Percentiles rank a stretch among this genome's conserved stretches.
Evolutionary conservation across 495 filamentous ascomycete genomes (phyloP).

Genomic region (Letharia columbiana): DNA sequence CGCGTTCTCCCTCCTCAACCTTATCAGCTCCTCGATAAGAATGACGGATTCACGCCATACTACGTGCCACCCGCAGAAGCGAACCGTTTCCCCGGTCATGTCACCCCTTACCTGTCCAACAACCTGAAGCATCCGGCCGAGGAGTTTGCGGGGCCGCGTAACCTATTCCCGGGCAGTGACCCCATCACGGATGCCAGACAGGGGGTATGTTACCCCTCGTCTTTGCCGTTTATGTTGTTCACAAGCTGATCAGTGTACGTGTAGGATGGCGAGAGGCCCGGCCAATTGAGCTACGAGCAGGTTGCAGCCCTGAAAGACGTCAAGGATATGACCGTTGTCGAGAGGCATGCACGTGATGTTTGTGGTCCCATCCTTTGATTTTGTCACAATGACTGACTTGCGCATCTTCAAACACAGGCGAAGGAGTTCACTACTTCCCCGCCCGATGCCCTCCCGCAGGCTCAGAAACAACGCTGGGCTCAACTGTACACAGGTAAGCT

Average conservation of each 20-base stretch:
- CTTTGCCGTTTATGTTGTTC: no score
- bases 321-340: neutral
- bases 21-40: neutral
- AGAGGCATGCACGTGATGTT: neutral
- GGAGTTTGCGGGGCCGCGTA: neutral
- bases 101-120: neutral
- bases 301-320: neutral
- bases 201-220: neutral
- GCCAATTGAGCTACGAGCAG: neutral
- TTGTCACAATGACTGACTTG: neutral
- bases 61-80: neutral
- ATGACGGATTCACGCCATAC: slow-evolving; percentile 3
- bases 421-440: neutral
- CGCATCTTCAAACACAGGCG: neutral
- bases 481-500: neutral
- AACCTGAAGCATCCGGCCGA: neutral
- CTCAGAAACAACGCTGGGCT: neutral
- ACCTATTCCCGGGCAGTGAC: neutral
- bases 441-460: neutral
- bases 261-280: neutral
- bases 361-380: neutral
- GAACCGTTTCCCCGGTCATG: neutral
- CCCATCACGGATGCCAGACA: neutral
- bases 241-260: neutral
- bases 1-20: neutral